phyloP scores from a whole-genome alignment of 108 stramenopile species.

The Cyclotella baltica region DNA sequence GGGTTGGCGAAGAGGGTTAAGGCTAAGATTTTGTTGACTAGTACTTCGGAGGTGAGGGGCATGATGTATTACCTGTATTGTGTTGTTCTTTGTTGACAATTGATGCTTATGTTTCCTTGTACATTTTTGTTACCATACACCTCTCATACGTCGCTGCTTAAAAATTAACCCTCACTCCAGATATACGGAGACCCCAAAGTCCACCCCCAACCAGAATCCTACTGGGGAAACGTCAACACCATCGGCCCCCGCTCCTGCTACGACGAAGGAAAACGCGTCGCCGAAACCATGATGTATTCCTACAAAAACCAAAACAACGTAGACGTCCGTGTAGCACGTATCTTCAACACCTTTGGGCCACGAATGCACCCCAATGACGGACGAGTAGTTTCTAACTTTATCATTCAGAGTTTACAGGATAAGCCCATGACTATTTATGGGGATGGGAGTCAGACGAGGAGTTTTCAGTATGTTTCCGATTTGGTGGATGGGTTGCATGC shows the following conservation, averaged over 20 bases:
- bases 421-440: constrained; percentile 98
- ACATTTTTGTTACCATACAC: neutral
- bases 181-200: constrained; percentile 89
- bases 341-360: constrained; percentile 99
- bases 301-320: constrained; percentile 93
- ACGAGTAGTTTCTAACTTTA: constrained; percentile 98
- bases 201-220: constrained; percentile 96
- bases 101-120: neutral
- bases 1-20: constrained; percentile 98
- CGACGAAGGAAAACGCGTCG: constrained; percentile 99
- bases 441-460: constrained; percentile 94
- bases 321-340: constrained; percentile 97
- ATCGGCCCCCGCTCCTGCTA: constrained; percentile 98
- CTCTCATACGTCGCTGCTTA: neutral
- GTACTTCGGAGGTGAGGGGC: constrained; percentile 90
- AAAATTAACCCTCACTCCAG: neutral
- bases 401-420: constrained; percentile 96
- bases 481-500: constrained; percentile 96
- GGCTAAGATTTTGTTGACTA: constrained; percentile 95
- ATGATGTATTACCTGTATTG: no score
- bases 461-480: constrained; percentile 98
- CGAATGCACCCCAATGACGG: constrained; percentile 99
- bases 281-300: constrained; percentile 99
- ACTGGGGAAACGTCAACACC: constrained; percentile 99
- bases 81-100: neutral